Evolutionary conservation across 345 rosid genomes (phyloP).

Genomic region (Isatis tinctoria): DNA sequence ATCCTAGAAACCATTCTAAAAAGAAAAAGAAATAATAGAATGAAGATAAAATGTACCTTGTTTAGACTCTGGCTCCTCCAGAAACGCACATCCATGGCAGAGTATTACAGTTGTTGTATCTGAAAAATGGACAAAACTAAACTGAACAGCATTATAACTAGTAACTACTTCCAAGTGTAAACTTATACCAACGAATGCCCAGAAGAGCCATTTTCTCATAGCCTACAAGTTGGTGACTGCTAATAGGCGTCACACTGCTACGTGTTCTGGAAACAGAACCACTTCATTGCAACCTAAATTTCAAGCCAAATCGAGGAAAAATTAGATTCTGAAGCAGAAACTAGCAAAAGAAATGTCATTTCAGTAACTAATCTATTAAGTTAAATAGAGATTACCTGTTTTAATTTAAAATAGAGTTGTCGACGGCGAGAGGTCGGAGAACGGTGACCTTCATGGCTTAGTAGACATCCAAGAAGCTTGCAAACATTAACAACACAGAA

Average conservation of each 20-base stretch:
- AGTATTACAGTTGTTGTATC: not conserved
- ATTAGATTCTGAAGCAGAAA: too few relatives aligned
- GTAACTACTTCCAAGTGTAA: not conserved
- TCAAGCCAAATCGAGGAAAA: too few relatives aligned
- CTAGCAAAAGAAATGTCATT: too few relatives aligned
- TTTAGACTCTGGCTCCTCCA: slow-evolving; percentile 14
- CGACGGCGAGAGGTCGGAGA: too few relatives aligned
- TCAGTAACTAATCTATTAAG: too few relatives aligned
- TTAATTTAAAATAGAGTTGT: too few relatives aligned
- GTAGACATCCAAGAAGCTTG: too few relatives aligned
- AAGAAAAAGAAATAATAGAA: too few relatives aligned
- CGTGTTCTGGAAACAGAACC: not conserved
- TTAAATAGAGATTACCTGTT: too few relatives aligned
- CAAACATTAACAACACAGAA: too few relatives aligned
- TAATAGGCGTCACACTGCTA: not conserved
- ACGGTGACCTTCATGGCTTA: too few relatives aligned
- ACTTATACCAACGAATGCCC: not conserved
- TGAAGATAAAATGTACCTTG: slow-evolving; percentile 4
- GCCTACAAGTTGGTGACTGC: slow-evolving; percentile 10
- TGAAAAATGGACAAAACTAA: slow-evolving; percentile 7
- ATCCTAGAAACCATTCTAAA: too few relatives aligned
- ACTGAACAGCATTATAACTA: not conserved
- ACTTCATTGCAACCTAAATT: not conserved
- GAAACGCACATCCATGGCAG: not conserved
- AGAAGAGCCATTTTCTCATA: not conserved